Evolutionary conservation across 371 early-diverging fungal genomes (phyloP).

Genomic region (Mucor circinelloides): DNA sequence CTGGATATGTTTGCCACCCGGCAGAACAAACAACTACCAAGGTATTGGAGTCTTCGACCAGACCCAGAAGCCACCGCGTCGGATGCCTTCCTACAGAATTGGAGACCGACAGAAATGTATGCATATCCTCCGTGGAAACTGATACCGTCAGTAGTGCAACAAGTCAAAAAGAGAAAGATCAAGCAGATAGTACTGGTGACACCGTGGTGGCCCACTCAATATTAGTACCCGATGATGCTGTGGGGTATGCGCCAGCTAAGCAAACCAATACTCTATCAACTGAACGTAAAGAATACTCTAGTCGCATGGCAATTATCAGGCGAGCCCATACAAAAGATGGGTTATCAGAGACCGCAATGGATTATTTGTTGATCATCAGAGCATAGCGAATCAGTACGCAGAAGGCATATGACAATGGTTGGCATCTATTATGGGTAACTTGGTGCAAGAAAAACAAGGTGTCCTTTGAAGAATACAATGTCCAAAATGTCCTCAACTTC

Average conservation of each 20-base stretch:
- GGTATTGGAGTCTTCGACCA: conserved; percentile 5
- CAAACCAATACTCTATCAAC: conserved; percentile 8
- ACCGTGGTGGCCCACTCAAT: conserved; percentile 31
- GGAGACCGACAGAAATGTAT: conserved; percentile 15
- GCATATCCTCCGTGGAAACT: conserved; percentile 18
- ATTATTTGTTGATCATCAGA: too few species aligned
- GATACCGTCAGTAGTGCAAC: conserved; percentile 15
- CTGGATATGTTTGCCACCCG: conserved; percentile 15
- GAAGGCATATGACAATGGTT: conserved; percentile 14
- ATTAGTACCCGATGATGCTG: conserved; percentile 22
- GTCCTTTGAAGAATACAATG: not conserved
- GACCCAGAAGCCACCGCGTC: conserved; percentile 4
- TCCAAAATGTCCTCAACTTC: not conserved
- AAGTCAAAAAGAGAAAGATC: conserved; percentile 23
- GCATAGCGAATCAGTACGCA: conserved; percentile 8
- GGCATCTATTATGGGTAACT: too few species aligned
- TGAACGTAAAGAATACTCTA: conserved; percentile 2
- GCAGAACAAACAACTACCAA: conserved; percentile 11
- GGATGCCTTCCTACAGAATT: conserved; percentile 17
- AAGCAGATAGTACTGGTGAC: conserved; percentile 22
- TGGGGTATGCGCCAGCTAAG: not conserved
- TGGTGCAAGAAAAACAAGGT: too few species aligned
- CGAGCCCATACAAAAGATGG: too few species aligned
- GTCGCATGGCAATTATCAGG: conserved; percentile 30
- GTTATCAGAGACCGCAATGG: too few species aligned